Conservation (phyloP, 768 basidiomycete genomes). For the Auriculariales sp. region DNA sequence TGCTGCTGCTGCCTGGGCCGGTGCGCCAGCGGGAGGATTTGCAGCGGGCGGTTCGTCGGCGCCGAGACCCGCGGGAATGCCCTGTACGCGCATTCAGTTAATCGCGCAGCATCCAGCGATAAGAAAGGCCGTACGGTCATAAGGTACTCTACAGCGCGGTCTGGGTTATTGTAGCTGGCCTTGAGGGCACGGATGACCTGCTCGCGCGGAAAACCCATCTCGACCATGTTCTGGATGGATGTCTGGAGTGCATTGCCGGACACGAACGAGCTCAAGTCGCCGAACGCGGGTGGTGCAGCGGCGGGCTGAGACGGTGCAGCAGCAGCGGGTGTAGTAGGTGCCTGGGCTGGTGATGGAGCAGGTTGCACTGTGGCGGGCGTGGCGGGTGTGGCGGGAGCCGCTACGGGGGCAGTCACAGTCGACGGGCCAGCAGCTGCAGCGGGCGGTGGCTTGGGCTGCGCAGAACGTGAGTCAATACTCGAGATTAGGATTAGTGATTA, state of each 20-base stretch:
- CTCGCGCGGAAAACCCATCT: conserved; percentile 88
- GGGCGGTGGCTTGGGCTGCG: conserved; percentile 36
- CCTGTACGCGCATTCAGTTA: conserved; percentile 28
- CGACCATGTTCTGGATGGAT: conserved; percentile 70
- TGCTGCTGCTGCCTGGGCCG: conserved; percentile 19
- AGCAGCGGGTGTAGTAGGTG: conserved; percentile 20
- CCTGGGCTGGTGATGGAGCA: conserved; percentile 18
- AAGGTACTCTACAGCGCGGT: conserved; percentile 95
- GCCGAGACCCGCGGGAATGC: conserved; percentile 61
- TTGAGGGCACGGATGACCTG: conserved; percentile 74
- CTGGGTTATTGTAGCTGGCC: conserved; percentile 94
- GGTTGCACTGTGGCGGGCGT: conserved; percentile 15
- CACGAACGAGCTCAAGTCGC: conserved; percentile 48
- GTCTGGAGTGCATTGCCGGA: conserved; percentile 62
- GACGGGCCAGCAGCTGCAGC: conserved; percentile 17
- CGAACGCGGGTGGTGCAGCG: conserved; percentile 21
- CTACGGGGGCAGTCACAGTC: conserved; percentile 17
- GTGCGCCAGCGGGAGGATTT: conserved; percentile 15
- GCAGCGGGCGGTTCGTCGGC: conserved; percentile 21
- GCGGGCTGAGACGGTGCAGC: conserved; percentile 17
- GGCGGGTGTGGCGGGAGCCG: conserved; percentile 21
- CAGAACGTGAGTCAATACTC: background rate
- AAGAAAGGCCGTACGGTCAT: conserved; percentile 51
- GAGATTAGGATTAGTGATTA: background rate
- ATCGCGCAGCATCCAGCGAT: conserved; percentile 3